Conservation (phyloP, 768 basidiomycete genomes). For the Lactarius hengduanensis region DNA sequence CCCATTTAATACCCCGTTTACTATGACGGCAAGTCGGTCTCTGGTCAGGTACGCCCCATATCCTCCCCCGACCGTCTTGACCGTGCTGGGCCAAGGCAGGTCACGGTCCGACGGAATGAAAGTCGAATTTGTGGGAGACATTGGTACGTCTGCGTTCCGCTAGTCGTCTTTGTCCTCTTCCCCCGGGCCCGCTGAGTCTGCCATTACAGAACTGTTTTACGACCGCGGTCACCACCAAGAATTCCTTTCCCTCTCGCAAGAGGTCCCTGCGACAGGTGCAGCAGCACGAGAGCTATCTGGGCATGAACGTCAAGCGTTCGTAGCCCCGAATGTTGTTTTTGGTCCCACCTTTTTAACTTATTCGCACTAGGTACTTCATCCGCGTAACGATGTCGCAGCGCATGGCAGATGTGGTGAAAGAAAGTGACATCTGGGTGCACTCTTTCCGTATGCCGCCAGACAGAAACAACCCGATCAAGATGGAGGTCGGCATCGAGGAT, state of each 20-base stretch:
- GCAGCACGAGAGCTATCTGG: conserved; percentile 96
- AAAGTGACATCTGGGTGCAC: conserved; percentile 96
- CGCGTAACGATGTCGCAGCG: conserved; percentile 87
- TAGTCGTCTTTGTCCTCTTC: too few relatives aligned
- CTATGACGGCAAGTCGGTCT: conserved; percentile 92
- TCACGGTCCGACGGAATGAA: conserved; percentile 93
- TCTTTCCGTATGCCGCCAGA: conserved; percentile 99
- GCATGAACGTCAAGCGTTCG: conserved; percentile 96
- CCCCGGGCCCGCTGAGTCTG: conserved; percentile 21
- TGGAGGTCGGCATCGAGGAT: conserved; percentile 99
- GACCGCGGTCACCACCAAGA: conserved; percentile 98
- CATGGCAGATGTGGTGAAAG: conserved; percentile 92
- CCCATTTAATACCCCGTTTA: conserved; percentile 85
- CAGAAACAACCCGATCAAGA: conserved; percentile 97
- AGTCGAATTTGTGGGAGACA: conserved; percentile 95
- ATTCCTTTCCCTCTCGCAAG: conserved; percentile 93
- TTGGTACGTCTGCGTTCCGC: conserved; percentile 56
- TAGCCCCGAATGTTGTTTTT: conserved; percentile 17
- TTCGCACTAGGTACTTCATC: conserved; percentile 75
- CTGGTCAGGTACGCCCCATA: conserved; percentile 67
- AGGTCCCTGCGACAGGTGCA: conserved; percentile 93
- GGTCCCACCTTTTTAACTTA: background rate
- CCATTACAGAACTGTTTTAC: conserved; percentile 77
- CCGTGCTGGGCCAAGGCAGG: conserved; percentile 43
- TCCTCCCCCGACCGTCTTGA: background rate